Base-by-base conservation (phyloP, 352 stramenopile genomes). In the Bremia lactucae region DNA sequence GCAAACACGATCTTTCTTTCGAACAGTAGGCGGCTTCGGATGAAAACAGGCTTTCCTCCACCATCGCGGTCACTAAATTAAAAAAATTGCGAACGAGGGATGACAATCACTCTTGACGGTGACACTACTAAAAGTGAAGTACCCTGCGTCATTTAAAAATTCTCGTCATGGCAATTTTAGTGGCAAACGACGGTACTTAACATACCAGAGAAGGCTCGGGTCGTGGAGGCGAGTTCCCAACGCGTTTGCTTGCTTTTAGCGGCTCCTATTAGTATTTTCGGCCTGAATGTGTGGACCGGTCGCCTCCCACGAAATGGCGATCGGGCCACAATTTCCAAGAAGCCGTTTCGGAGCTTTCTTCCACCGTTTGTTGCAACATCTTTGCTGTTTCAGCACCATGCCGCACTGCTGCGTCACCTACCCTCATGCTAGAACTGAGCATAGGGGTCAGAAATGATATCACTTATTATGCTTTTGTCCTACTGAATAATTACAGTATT, bases 1-100 rank as follows among this genome's bases (percentile, higher is more conserved):
- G 74, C 2, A 90, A 61, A 25, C 81, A 49, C 37, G 47, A 66
- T 45, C 62, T 83, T 8, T 45, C 52, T 4, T 52, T 48, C 0
- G 64, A 68, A 41, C 73, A 87, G 34, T 72, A 52, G 0, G 43
- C 52, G 39, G 42, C 45, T 35, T 49, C 37, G 1, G 35, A 24
- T 6, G 48, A 40, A 8, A 42, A 38, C 18, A 49, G 6, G 6
- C 25, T 38, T 7, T 36, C 23, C 10, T 48, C 25, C 5, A 35
- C 40, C 56, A 70, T 69, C 10, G 15, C 11, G 28, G 28, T 33
- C 28, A 13, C 15, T 33, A 3, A 16, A 2, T 14, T 33, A 10
- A 14, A 33, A n/a, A 33, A 6, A 13, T 33, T 13, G 11, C 11
- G 6, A 33, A 0, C n/a, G 11, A 33, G 24, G 38, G 24, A 42